Evolutionary conservation across 805 yeast species (phyloP).

Genomic region (Saccharomycopsis javanensis): DNA sequence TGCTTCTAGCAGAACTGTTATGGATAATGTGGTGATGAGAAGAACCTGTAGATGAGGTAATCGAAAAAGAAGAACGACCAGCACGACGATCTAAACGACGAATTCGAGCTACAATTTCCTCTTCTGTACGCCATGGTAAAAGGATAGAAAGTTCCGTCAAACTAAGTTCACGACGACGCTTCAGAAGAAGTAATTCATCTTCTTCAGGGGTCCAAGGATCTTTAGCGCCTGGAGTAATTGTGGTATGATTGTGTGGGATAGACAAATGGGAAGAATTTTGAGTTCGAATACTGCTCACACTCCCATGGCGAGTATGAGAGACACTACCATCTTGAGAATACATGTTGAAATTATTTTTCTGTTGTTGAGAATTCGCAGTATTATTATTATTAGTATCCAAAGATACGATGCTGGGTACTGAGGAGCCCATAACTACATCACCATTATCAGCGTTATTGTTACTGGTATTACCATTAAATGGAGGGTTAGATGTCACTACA

Average conservation of each 20-base stretch:
- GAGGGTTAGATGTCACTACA: background rate
- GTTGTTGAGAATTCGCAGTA: background rate
- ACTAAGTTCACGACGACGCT: conserved; percentile 49
- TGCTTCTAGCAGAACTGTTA: background rate
- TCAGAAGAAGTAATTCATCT: conserved; percentile 52
- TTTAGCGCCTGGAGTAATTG: background rate
- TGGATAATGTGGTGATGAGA: background rate
- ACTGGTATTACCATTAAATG: background rate
- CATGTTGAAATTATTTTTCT: conserved; percentile 14
- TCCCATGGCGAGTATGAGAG: background rate
- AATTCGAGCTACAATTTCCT: conserved; percentile 61
- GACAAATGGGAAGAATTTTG: background rate
- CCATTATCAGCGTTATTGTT: background rate
- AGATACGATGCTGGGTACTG: conserved; percentile 1
- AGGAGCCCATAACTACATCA: conserved; percentile 4
- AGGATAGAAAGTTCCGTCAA: conserved; percentile 66
- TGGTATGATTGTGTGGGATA: background rate
- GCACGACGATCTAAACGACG: conserved; percentile 19
- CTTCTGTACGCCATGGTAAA: conserved; percentile 62
- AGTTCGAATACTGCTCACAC: background rate
- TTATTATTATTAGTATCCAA: conserved; percentile 7
- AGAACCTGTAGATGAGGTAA: background rate
- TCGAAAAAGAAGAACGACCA: background rate
- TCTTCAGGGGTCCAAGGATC: conserved; percentile 49
- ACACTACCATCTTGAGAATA: conserved; percentile 3